Base-by-base conservation (phyloP, 2,329 filamentous ascomycete genomes). In the Rutstroemia sydowiana region DNA sequence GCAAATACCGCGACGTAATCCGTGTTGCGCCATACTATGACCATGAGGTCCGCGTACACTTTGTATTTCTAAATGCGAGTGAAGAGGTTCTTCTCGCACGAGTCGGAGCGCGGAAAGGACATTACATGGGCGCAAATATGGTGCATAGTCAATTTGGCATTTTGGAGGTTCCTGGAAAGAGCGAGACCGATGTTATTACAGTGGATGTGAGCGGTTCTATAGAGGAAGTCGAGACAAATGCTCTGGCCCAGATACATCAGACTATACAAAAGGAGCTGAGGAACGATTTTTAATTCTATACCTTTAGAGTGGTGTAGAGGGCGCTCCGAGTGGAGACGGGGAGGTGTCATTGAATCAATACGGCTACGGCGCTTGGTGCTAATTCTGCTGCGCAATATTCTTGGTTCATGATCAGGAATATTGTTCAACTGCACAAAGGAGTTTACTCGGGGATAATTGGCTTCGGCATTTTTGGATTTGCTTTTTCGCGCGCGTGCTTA, bases 61-160 rank as follows among this genome's bases (percentile, higher is more conserved):
- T 98, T 67, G 84, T 98, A 61, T 98, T 92, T 71, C 83, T 98
- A 36, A 79, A 85, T 58, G 89, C 91, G 0, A 74, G 81, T 40
- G 87, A 95, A 68, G 78, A 83, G 52, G 76, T 87, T 9, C 78
- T 97, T 28, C 73, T 95, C 52, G 73, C 84, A 61, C 81, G 93
- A 8, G 91, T 97, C 8, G 75, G 77, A 31, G 74, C 77, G 36
- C 81, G 93, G 60, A 72, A 91, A 70, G 83, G 83, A 48, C 93
- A 98, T 68, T 98, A 93, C 71, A 96, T 98, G 91, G 92, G 93
- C 63, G 86, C 88, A 61, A 81, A 82, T 63, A 97, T 98, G 92
- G 91, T 98, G 8, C 84, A 87, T 63, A 95, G 89, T 70, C 93
- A 98, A 68, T 86, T 97, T 59, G 81, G 84, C 57, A 85, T 83